Conservation (phyloP, 2,329 filamentous ascomycete genomes). For the Diplodia seriata region DNA sequence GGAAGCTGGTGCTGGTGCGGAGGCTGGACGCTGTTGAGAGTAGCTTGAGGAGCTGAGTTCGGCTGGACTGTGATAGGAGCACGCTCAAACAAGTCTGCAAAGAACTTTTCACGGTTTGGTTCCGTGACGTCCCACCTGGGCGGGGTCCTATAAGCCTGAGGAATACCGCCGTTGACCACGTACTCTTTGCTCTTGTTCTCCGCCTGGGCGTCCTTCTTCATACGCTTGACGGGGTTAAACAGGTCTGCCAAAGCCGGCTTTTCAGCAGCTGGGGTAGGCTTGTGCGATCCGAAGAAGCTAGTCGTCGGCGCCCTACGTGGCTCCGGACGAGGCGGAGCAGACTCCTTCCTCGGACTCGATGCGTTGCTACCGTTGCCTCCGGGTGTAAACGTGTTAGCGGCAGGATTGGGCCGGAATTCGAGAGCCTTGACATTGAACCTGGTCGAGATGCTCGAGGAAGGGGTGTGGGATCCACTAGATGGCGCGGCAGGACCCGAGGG, state of each 20-base stretch:
- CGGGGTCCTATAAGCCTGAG: conserved; percentile 80
- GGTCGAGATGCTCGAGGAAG: conserved; percentile 59
- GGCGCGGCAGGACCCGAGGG: conserved; percentile 71
- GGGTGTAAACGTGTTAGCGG: conserved; percentile 81
- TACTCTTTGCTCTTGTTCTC: conserved; percentile 66
- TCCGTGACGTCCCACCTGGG: conserved; percentile 81
- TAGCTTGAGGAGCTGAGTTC: conserved; percentile 69
- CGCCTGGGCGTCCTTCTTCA: conserved; percentile 68
- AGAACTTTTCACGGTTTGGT: conserved; percentile 77
- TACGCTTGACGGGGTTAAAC: conserved; percentile 72
- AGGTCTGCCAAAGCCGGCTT: conserved; percentile 60
- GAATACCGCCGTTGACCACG: conserved; percentile 80
- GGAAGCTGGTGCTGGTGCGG: conserved; percentile 86
- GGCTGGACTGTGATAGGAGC: conserved; percentile 63
- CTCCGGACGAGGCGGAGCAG: conserved; percentile 43
- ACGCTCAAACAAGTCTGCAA: conserved; percentile 80
- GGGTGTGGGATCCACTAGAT: conserved; percentile 60
- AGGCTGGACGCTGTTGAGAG: conserved; percentile 67
- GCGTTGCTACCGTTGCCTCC: conserved; percentile 66
- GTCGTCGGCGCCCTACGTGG: conserved; percentile 47
- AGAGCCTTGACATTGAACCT: conserved; percentile 68
- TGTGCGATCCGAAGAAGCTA: conserved; percentile 71
- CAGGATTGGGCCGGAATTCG: conserved; percentile 87
- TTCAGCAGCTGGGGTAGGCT: conserved; percentile 67
- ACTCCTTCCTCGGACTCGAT: conserved; percentile 72